Base-by-base conservation (phyloP, 179 eudicot genomes). In the Pouteria campechiana region DNA sequence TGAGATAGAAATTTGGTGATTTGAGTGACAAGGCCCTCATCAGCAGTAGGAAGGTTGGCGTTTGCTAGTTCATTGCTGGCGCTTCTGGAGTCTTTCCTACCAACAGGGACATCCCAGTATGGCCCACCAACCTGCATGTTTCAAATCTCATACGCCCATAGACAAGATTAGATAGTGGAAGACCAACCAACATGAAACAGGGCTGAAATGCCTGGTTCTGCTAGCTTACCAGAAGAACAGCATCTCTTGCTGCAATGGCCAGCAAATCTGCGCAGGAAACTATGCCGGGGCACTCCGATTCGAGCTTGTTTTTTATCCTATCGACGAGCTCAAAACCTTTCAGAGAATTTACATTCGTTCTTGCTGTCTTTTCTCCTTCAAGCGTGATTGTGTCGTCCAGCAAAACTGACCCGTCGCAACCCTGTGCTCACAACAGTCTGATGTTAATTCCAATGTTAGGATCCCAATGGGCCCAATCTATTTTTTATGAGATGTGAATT, bases 251-350 rank as follows among this genome's bases (percentile, higher is more conserved):
- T 29, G 97, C 97, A 38, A 84, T 46, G 2, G 97, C 63, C 32
- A 89, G 85, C 27, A 80, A 68, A 70, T 89, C 97, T 20, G 97
- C 93, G 68, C 97, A 89, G 19, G 97, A 89, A 30, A 85, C 95
- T 0, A 54, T 64, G 9, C 74, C 81, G 2, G 97, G 97, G 54
- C 95, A 89, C 54, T 81, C 95, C 0, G 93, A 85, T 47, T 89
- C 97, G 11, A 85, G 72, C 69, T 60, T 48, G 64, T 67, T 64
- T 63, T 88, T 88, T 39, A 88, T 74, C 64, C 71, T 62, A 48
- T 88, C 97, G 27, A 83, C 69, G 48, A 83, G 59, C 44, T 51
- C 54, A 44, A 72, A 88, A 17, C 97, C 97, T 55, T 63, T 76
- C 20, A 89, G 50, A 2, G 94, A 76, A 30, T 81, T 32, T 13